Conservation (phyloP, 257 asterid genomes). For the Paraleonurus japonicus region DNA sequence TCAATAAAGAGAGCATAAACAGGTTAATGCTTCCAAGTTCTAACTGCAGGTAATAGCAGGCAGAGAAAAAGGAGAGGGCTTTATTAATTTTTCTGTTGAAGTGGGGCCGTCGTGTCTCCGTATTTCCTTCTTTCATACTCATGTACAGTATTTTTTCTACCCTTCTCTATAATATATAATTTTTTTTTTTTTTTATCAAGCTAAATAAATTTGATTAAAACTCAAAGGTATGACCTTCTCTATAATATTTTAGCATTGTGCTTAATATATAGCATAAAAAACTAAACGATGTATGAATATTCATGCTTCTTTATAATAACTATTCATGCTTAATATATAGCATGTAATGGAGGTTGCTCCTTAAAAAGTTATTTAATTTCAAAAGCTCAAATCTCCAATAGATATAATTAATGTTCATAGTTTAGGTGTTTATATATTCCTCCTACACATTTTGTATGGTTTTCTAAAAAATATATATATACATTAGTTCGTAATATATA, state of each 20-base stretch:
- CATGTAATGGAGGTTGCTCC: background rate
- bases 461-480: too few relatives aligned
- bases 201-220: too few relatives aligned
- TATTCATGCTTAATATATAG: background rate
- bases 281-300: background rate
- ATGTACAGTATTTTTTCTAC: background rate
- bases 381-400: background rate
- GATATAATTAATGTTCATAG: too few relatives aligned
- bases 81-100: background rate
- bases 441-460: too few relatives aligned
- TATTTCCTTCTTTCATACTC: background rate
- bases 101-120: constrained; percentile 8
- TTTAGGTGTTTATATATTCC: too few relatives aligned
- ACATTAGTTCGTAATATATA: too few relatives aligned
- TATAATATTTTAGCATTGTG: background rate
- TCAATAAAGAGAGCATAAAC: background rate
- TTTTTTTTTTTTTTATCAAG: too few relatives aligned
- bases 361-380: background rate
- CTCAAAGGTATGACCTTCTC: too few relatives aligned
- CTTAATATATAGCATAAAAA: background rate
- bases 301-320: too few relatives aligned
- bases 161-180: too few relatives aligned
- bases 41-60: constrained; percentile 26
- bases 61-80: constrained; percentile 17
- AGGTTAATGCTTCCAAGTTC: constrained; percentile 27